Evolutionary conservation across 352 stramenopile genomes (phyloP).

Genomic region (Pythium volutum): DNA sequence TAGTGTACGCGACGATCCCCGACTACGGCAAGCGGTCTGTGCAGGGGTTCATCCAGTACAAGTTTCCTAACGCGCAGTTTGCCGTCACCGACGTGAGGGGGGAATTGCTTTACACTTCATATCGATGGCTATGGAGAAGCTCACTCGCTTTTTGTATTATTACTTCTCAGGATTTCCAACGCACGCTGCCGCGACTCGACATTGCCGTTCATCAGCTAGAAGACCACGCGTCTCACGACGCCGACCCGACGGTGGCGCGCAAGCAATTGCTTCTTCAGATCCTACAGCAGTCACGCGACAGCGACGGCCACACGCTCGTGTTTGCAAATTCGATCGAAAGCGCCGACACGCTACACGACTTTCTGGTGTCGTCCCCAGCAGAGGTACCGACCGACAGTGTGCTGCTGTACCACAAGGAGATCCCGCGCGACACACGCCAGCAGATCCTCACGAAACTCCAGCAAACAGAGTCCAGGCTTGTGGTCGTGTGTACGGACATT

Average conservation of each 20-base stretch:
- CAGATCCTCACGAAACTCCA: slow-evolving; percentile 41
- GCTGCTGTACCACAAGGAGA: slow-evolving; percentile 60
- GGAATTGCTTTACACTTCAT: not conserved
- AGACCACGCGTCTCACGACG: slow-evolving; percentile 17
- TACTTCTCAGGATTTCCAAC: slow-evolving; percentile 59
- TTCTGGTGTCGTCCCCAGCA: slow-evolving; percentile 26
- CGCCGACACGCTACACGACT: slow-evolving; percentile 50
- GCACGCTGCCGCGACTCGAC: slow-evolving; percentile 51
- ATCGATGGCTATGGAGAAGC: too few relatives aligned
- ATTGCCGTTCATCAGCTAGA: slow-evolving; percentile 42
- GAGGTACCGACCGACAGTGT: slow-evolving; percentile 6
- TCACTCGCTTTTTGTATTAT: not conserved
- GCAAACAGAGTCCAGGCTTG: slow-evolving; percentile 29
- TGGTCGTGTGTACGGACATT: slow-evolving; percentile 79
- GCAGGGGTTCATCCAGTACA: slow-evolving; percentile 67
- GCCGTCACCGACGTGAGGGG: slow-evolving; percentile 56
- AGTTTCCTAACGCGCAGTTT: slow-evolving; percentile 62
- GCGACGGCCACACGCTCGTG: slow-evolving; percentile 49
- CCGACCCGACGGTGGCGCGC: slow-evolving; percentile 12
- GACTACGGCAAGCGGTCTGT: slow-evolving; percentile 76
- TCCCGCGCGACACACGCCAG: slow-evolving; percentile 49
- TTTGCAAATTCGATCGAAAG: slow-evolving; percentile 79
- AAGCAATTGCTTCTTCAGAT: slow-evolving; percentile 52
- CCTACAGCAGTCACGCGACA: slow-evolving; percentile 22
- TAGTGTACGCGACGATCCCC: slow-evolving; percentile 64